Base-by-base conservation (phyloP, 1,284 basidiomycete genomes). In the Melampsora abietis-canadensis region DNA sequence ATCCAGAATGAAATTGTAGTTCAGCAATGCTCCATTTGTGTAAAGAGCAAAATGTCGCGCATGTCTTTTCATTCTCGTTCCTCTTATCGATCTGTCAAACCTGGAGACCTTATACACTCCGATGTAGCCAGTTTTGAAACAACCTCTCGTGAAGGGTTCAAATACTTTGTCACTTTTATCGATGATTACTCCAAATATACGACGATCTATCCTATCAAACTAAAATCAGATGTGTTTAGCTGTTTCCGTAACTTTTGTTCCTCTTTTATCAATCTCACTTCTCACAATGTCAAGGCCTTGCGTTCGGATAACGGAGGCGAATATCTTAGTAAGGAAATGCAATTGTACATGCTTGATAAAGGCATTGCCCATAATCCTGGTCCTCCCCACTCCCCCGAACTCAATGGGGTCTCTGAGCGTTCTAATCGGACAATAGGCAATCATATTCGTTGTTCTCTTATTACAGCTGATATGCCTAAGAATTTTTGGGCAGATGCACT, bases 301-400 rank as follows among this genome's bases (percentile, higher is more conserved):
- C 76, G 80, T 2, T 73, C 78, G 76, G 81, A 85, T 78, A 80
- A 81, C 31, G 81, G 82, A 27, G 79, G 79, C 1, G 78, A 83
- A 77, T 81, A 80, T 74, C 66, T 75, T 7, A 76, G 76, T 3
- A 76, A 77, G 3, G 78, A 70, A 4, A 81, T 83, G 69, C n/a
- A 70, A 15, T 76, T 70, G 0, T 81, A 79, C 57, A 79, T 83
- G 5, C 73, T 76, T 14, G 31, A 51, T 0, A 37, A 76, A 7
- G 83, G 83, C 15, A 84, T 82, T 4, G 54, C 73, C n/a, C 79
- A 77, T 34, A 76, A 81, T 54, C 77, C 81, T 19, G 82, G 81
- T 14, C 78, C 82, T 0, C 83, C 84, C 66, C 80, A 85, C 72
- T 80, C 82, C 3, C 82, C 81, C 1, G 76, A 79, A 62, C n/a